A percentile compares a stretch with the other conserved stretches of the same genome.
Conservation (phyloP, 2,329 filamentous ascomycete species). For the Botrytis pseudocinerea region DNA sequence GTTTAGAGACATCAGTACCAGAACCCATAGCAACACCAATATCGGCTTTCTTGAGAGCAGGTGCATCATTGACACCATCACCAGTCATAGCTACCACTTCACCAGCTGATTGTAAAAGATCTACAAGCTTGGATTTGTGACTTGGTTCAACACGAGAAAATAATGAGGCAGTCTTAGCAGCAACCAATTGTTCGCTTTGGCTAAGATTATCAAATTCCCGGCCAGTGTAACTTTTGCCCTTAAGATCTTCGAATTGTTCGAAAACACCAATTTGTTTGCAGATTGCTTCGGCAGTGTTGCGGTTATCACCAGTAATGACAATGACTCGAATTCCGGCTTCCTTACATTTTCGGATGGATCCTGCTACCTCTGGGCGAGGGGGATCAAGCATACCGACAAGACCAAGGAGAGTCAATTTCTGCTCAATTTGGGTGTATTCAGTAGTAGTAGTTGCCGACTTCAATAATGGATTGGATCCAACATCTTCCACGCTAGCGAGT, state of each 20-base stretch:
- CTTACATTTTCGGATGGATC: constrained; percentile 84
- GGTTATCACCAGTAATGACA: constrained; percentile 97
- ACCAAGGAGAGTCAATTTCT: constrained; percentile 90
- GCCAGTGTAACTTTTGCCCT: constrained; percentile 91
- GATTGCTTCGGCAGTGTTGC: constrained; percentile 95
- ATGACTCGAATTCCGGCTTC: constrained; percentile 94
- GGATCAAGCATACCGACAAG: constrained; percentile 97
- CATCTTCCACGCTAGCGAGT: constrained; percentile 78
- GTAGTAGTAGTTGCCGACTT: constrained; percentile 75
- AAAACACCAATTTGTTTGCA: constrained; percentile 98
- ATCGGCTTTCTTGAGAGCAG: constrained; percentile 96
- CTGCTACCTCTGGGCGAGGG: constrained; percentile 85
- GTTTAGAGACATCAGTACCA: constrained; percentile 93
- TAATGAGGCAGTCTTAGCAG: constrained; percentile 80
- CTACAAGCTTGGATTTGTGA: constrained; percentile 97
- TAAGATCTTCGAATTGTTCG: constrained; percentile 74
- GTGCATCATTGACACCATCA: constrained; percentile 97
- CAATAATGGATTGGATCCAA: constrained; percentile 68
- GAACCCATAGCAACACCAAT: constrained; percentile 99
- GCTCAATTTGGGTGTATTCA: constrained; percentile 85
- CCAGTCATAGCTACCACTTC: constrained; percentile 99
- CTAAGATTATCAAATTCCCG: constrained; percentile 89
- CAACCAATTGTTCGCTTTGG: constrained; percentile 76
- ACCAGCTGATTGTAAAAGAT: constrained; percentile 86
- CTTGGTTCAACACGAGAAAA: constrained; percentile 95